Evolutionary conservation across 2,329 filamentous ascomycete genomes (phyloP).

Genomic region (Xylariales sp.): DNA sequence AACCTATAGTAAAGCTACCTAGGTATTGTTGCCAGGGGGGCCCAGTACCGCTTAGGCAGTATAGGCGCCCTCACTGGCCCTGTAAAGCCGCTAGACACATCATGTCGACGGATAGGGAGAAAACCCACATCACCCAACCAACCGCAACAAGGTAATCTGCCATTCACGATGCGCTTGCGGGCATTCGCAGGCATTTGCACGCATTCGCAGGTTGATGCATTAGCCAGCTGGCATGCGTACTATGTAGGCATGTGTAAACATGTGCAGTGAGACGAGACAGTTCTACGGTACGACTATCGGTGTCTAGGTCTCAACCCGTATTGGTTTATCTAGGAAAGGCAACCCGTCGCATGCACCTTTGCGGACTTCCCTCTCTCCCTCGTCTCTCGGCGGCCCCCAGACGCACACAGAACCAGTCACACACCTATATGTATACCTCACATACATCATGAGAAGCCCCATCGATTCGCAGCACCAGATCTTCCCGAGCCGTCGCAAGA

Average conservation of each 20-base stretch:
- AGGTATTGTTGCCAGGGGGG: too few species aligned
- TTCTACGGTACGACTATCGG: constrained; percentile 12
- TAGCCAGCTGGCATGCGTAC: constrained; percentile 37
- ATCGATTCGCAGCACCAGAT: constrained; percentile 35
- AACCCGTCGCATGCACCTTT: constrained; percentile 34
- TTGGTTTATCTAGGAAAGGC: constrained; percentile 38
- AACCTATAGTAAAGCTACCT: too few species aligned
- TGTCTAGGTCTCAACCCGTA: constrained; percentile 13
- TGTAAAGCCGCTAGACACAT: too few species aligned
- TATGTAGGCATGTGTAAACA: constrained; percentile 21
- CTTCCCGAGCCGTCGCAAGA: constrained; percentile 39
- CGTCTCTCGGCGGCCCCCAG: constrained; percentile 4
- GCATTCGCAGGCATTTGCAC: too few species aligned
- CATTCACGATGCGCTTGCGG: too few species aligned
- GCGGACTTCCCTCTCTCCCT: constrained; percentile 13
- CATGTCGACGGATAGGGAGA: neutral
- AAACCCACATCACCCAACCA: constrained; percentile 11
- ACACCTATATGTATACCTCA: neutral
- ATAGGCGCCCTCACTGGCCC: too few species aligned
- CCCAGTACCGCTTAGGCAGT: too few species aligned
- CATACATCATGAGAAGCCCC: constrained; percentile 45
- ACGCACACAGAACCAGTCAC: neutral
- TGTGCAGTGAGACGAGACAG: constrained; percentile 30
- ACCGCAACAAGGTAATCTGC: neutral
- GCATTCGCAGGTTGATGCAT: constrained; percentile 3